Base-by-base conservation (phyloP, 2,329 filamentous ascomycete genomes). In the Neurospora sp. region DNA sequence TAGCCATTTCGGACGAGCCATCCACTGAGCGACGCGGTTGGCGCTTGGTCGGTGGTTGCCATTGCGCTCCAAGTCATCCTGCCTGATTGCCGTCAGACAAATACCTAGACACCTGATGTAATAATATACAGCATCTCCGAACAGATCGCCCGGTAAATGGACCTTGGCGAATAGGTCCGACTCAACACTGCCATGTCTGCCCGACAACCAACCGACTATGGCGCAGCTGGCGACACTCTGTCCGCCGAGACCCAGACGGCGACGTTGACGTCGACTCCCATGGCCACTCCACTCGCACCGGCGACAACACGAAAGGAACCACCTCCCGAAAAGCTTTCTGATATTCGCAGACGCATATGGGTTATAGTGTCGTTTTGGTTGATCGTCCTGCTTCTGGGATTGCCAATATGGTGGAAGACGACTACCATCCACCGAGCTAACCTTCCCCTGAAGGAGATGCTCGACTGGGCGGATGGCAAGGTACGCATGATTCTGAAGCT, bases 351-450 rank as follows among this genome's bases (percentile, higher is more conserved):
- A 70, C 90, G 96, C 69, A 87, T 88, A 66, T 84, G 85, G 72
- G 91, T 98, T 67, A 89, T 99, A 72, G 79, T 92, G 72, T 95
- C 95, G 8, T 98, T 97, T 80, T 99, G 96, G 96, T 83, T 89
- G 5, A 88, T 98, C 43, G 92, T 97, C 6, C 78, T 97, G 6
- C 86, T 91, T 38, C 82, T 99, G 6, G 96, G 96, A 2, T 80
- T 99, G 74, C 96, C 96, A 70, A 90, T 97, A 86, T 99, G 96
- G 96, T 96, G 93, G 89, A 89, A 89, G 79, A 98, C 96, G 0
- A 99, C 96, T 4, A 91, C 92, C 0, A 97, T 98, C 69, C 94
- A 97, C 79, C 88, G 96, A 69, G 94, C 95, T 12, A 86, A 89
- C 65, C 82, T 99, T 74, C 96, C 96, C 5, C 80, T 97, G 74